Percentiles rank a stretch among this genome's conserved stretches.
These are phyloP conservation scores for Tuber aestivum DNA, from an alignment of 495 filamentous ascomycete species.

Conservation along the genomic window DNA sequence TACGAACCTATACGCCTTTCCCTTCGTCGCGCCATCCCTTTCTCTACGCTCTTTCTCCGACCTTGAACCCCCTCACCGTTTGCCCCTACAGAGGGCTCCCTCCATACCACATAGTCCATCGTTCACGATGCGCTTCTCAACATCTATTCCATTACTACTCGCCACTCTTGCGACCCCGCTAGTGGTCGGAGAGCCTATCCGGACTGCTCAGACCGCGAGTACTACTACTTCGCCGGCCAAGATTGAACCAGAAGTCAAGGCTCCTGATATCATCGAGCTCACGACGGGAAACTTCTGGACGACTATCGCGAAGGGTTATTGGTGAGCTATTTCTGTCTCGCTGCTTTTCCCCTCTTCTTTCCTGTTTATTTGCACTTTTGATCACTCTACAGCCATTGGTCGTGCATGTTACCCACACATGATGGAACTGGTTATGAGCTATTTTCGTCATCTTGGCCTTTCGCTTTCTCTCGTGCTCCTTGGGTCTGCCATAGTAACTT, in stretches of 20 bases:
- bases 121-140: constrained; percentile 33
- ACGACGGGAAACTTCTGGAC: constrained; percentile 34
- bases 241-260: constrained; percentile 20
- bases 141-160: constrained; percentile 26
- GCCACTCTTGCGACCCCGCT: constrained; percentile 25
- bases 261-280: constrained; percentile 38
- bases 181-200: constrained; percentile 15
- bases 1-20: background rate
- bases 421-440: background rate
- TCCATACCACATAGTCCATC: background rate
- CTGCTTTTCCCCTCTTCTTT: constrained; percentile 1
- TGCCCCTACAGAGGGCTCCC: background rate
- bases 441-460: background rate
- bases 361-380: constrained; percentile 1
- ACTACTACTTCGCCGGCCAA: constrained; percentile 20
- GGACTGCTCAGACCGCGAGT: background rate
- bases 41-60: background rate
- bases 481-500: background rate
- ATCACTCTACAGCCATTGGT: constrained; percentile 6
- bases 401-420: background rate
- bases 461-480: background rate
- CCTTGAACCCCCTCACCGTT: background rate
- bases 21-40: background rate
- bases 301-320: constrained; percentile 39
- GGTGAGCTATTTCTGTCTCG: constrained; percentile 24